Evolutionary conservation across 208 protist species (phyloP).

Genomic region (Crithidia sp.): DNA sequence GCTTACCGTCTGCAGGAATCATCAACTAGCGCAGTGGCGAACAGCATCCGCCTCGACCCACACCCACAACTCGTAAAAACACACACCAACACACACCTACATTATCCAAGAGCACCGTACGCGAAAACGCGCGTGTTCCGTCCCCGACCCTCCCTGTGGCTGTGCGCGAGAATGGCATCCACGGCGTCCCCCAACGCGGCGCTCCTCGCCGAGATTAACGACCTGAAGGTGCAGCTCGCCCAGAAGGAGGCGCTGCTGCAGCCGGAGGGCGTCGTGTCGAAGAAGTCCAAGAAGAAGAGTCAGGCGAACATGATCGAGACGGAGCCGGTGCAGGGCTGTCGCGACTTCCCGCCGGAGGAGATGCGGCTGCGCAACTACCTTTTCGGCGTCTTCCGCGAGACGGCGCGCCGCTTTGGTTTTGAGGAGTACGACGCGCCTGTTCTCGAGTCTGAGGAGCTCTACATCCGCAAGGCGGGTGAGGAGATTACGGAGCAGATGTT

Average conservation of each 20-base stretch:
- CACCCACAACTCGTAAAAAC: no score
- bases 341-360: conserved; percentile 96
- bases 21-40: no score
- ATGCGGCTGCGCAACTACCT: conserved; percentile 93
- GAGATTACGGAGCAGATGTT: conserved; percentile 98
- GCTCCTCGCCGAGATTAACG: conserved; percentile 67
- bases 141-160: conserved; percentile 11
- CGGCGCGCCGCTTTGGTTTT: conserved; percentile 89
- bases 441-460: conserved; percentile 93
- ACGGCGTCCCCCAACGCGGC: conserved; percentile 36
- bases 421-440: conserved; percentile 97
- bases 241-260: conserved; percentile 54
- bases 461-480: conserved; percentile 95
- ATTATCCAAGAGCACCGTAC: neutral
- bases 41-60: no score
- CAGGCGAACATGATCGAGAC: conserved; percentile 87
- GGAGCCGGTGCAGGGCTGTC: conserved; percentile 93
- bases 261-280: conserved; percentile 47
- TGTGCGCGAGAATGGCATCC: conserved; percentile 19
- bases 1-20: no score
- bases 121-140: conserved; percentile 32
- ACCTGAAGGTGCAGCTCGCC: conserved; percentile 58
- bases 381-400: conserved; percentile 90
- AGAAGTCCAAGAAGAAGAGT: conserved; percentile 92
- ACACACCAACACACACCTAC: no score